Evolutionary conservation across 2,329 filamentous ascomycete genomes (phyloP), one percentile per base, ranked within the genome.

Genomic region (Ascochyta fabae): DNA sequence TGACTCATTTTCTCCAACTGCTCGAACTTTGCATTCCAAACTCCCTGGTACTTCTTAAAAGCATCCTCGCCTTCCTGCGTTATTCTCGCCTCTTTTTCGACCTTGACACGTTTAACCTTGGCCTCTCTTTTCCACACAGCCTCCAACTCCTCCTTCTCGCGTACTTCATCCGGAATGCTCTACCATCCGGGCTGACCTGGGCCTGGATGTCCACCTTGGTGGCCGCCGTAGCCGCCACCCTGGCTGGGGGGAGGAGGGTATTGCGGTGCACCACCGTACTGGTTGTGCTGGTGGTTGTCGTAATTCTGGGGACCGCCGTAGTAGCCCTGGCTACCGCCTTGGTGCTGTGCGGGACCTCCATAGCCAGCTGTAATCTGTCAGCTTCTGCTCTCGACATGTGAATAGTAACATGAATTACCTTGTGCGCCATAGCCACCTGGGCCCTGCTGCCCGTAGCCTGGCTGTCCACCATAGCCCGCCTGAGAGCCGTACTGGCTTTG

Each of bases 281-380:
- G 59, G 55, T 71, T 69, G 54, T 72, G 69, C 48, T 72, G 64
- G 51, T 72, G 69, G 49, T 71, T 68, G 31, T 69, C 68, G 45
- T 73, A 70, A 53, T 68, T 70, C 22, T 58, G 59, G 19, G 64
- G 53, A 9, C 67, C 67, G n/a, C 69, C 69, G 45, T 72, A 72
- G 4, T 62, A 57, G 40, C 53, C 53, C n/a, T 48, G 59, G 15
- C 60, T 55, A 16, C 49, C 54, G 35, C 61, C 61, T 61, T 66
- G 67, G 15, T 59, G 59, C 38, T 50, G 56, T 16, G 67, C 67
- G 9, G 70, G 67, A 6, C 70, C 70, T 33, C 70, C 70, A 31
- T 73, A 73, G 19, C 70, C 70, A 49, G 71, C 71, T 65, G 39
- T 8, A 38, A 13, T 13, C 5, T 34, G 43, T 62, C 42, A 62